phyloP scores from a whole-genome alignment of 805 yeast species.

The Cephaloascus fragrans region DNA sequence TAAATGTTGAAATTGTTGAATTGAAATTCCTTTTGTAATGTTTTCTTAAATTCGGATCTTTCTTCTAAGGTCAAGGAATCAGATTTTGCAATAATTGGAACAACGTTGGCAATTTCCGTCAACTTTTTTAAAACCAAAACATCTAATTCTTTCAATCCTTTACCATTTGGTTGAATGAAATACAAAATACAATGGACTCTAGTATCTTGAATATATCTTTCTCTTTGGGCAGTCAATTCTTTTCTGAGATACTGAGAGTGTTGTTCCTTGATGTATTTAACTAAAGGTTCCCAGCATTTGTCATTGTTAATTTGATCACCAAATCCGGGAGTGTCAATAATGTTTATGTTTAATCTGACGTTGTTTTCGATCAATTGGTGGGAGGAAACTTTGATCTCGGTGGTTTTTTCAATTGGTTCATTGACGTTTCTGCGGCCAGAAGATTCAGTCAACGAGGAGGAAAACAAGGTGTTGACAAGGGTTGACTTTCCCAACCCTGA shows the following conservation, averaged over 20 bases:
- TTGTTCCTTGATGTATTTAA: slow-evolving; percentile 91
- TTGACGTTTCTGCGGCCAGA: slow-evolving; percentile 58
- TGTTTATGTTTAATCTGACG: slow-evolving; percentile 75
- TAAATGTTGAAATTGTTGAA: slow-evolving; percentile 68
- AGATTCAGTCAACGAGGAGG: slow-evolving; percentile 67
- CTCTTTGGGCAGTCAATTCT: slow-evolving; percentile 92
- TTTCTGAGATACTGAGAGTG: slow-evolving; percentile 84
- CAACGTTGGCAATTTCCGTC: slow-evolving; percentile 84
- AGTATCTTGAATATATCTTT: slow-evolving; percentile 69
- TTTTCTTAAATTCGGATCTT: slow-evolving; percentile 67
- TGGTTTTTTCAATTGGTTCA: slow-evolving; percentile 76
- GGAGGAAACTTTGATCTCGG: slow-evolving; percentile 68
- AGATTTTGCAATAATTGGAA: slow-evolving; percentile 91
- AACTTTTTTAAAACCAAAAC: slow-evolving; percentile 73
- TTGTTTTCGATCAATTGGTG: slow-evolving; percentile 75
- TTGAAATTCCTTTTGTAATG: slow-evolving; percentile 67
- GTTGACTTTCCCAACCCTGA: slow-evolving; percentile 96
- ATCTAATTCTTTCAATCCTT: slow-evolving; percentile 79
- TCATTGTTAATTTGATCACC: slow-evolving; percentile 95
- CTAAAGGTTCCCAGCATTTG: slow-evolving; percentile 94
- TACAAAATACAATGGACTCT: slow-evolving; percentile 91
- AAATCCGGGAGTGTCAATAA: slow-evolving; percentile 96
- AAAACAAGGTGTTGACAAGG: slow-evolving; percentile 79
- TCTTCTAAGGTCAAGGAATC: slow-evolving; percentile 85
- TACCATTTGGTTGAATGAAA: slow-evolving; percentile 82